Percentiles rank a stretch among this genome's conserved stretches.
These are phyloP conservation scores for Hymenoscyphus scutula DNA, from an alignment of 2,329 filamentous ascomycete genomes.

Conservation along the genomic window DNA sequence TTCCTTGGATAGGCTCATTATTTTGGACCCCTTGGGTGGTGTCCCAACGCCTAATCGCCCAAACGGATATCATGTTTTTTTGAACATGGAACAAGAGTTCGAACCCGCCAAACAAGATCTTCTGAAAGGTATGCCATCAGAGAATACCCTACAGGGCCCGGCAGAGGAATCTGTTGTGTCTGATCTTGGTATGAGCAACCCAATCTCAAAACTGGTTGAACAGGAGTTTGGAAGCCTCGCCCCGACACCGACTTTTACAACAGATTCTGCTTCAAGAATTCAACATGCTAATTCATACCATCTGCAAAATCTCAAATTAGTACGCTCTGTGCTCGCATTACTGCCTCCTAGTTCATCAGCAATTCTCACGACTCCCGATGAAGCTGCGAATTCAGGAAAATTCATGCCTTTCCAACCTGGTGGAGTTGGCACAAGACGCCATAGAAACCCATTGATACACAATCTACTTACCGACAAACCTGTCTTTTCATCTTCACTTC, in stretches of 20 bases:
- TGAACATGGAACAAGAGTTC: slow-evolving; percentile 93
- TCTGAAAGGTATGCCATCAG: slow-evolving; percentile 11
- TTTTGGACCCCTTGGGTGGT: slow-evolving; percentile 83
- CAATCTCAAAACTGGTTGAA: slow-evolving; percentile 44
- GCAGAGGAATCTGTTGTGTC: slow-evolving; percentile 9
- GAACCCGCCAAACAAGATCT: slow-evolving; percentile 65
- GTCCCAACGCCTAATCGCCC: slow-evolving; percentile 65
- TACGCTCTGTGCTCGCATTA: slow-evolving; percentile 67
- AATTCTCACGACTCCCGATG: slow-evolving; percentile 80
- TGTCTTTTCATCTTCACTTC: slow-evolving; percentile 85
- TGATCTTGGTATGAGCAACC: slow-evolving; percentile 40
- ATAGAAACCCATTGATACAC: slow-evolving; percentile 82
- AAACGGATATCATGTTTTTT: slow-evolving; percentile 73
- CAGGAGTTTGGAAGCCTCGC: slow-evolving; percentile 21
- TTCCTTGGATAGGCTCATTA: slow-evolving; percentile 78
- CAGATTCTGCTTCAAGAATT: neutral
- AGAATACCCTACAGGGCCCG: slow-evolving; percentile 2
- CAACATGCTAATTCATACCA: slow-evolving; percentile 44
- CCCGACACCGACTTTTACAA: slow-evolving; percentile 8
- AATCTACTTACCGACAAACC: slow-evolving; percentile 96
- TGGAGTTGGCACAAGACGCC: slow-evolving; percentile 53
- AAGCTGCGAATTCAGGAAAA: slow-evolving; percentile 60
- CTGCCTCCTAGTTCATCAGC: slow-evolving; percentile 83
- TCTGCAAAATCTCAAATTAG: slow-evolving; percentile 70
- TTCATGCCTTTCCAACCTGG: slow-evolving; percentile 35